Conservation (phyloP, 768 basidiomycete species). For the Boletales sp. region DNA sequence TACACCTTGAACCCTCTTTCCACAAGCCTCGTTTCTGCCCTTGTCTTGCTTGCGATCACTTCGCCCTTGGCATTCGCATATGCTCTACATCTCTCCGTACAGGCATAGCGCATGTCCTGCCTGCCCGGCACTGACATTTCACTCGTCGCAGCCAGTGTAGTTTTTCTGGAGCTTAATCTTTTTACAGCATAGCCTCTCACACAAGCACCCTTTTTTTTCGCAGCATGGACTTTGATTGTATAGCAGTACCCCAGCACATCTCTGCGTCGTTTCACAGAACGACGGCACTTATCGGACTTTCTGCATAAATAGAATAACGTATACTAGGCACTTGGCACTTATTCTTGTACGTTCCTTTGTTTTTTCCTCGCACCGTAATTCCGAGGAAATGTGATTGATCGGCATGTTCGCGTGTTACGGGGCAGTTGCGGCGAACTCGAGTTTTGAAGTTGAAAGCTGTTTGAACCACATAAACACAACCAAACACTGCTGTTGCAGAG, state of each 20-base stretch:
- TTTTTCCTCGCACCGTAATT: slow-evolving; percentile 4
- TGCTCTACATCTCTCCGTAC: slow-evolving; percentile 10
- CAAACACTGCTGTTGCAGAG: slow-evolving; percentile 5
- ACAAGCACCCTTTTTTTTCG: slow-evolving; percentile 3
- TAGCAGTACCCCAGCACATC: slow-evolving; percentile 3
- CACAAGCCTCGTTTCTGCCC: slow-evolving; percentile 9
- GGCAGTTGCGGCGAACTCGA: neutral
- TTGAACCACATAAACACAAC: slow-evolving; percentile 3
- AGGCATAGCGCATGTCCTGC: neutral
- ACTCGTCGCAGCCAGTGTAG: neutral
- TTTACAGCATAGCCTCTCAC: slow-evolving; percentile 7
- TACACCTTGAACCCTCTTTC: slow-evolving; percentile 9
- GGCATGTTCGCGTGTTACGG: neutral
- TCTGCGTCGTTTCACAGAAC: slow-evolving; percentile 6
- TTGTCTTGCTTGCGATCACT: slow-evolving; percentile 15
- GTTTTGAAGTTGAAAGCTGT: too few relatives aligned
- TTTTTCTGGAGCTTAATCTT: neutral
- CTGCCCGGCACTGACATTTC: too few relatives aligned
- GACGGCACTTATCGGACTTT: slow-evolving; percentile 10
- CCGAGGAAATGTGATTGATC: slow-evolving; percentile 1
- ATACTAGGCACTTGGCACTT: slow-evolving; percentile 3
- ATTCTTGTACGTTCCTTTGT: slow-evolving; percentile 19
- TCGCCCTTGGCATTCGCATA: slow-evolving; percentile 17
- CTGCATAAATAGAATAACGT: slow-evolving; percentile 6
- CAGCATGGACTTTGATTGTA: slow-evolving; percentile 16